Evolutionary conservation across 2,329 filamentous ascomycete genomes (phyloP).

Genomic region (Ploettnerulaceae sp.): DNA sequence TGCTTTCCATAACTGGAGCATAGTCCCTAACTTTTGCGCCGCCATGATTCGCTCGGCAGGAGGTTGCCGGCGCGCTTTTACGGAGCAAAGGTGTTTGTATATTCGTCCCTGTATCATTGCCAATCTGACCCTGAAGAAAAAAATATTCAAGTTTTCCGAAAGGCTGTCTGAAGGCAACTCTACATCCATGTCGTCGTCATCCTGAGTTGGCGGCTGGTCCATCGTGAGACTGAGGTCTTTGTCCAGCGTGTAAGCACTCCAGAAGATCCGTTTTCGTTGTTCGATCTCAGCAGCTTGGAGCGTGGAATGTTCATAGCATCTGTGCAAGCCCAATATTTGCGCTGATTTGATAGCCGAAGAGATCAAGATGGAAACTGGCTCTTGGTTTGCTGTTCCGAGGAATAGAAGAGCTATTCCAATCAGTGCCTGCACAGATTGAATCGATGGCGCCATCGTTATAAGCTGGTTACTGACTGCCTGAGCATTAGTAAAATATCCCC

Average conservation of each 20-base stretch:
- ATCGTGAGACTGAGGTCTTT: constrained; percentile 58
- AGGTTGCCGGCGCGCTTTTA: constrained; percentile 23
- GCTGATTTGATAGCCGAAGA: constrained; percentile 25
- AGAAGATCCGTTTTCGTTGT: constrained; percentile 54
- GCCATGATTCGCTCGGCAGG: constrained; percentile 17
- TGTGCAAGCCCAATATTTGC: constrained; percentile 25
- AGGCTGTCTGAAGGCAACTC: constrained; percentile 22
- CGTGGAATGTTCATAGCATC: constrained; percentile 8
- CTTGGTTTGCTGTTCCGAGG: constrained; percentile 26
- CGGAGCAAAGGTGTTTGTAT: constrained; percentile 21
- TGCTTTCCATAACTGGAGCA: constrained; percentile 27
- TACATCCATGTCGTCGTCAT: constrained; percentile 49
- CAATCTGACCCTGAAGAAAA: constrained; percentile 18
- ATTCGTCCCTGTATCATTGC: constrained; percentile 26
- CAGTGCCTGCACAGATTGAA: constrained; percentile 29
- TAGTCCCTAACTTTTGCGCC: constrained; percentile 26
- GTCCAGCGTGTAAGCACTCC: constrained; percentile 62
- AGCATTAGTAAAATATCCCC: too few species aligned
- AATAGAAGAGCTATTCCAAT: constrained; percentile 27
- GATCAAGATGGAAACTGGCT: constrained; percentile 19
- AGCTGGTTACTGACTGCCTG: constrained; percentile 15
- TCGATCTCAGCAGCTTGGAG: constrained; percentile 15
- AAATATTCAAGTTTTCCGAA: constrained; percentile 10
- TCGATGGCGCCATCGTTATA: too few species aligned
- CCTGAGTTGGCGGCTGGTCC: constrained; percentile 55